These are phyloP conservation scores for Lathyrus aphaca DNA, from an alignment of 306 rosid species.

Conservation along the genomic window DNA sequence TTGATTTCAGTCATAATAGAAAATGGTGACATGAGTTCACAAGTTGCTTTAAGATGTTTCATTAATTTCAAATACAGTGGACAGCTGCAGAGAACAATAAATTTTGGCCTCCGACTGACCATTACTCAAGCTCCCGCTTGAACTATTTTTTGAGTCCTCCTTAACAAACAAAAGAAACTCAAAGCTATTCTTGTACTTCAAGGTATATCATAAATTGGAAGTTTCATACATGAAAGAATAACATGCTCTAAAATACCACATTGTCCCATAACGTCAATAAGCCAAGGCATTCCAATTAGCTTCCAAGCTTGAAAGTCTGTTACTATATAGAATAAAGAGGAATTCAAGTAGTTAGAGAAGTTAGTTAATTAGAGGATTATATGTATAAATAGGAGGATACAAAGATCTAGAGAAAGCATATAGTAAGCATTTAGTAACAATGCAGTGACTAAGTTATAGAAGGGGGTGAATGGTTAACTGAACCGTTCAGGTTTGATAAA, in stretches of 20 bases:
- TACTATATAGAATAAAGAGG: not conserved
- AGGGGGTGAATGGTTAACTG: not conserved
- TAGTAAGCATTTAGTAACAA: not conserved
- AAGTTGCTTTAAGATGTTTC: not conserved
- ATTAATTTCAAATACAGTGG: not conserved
- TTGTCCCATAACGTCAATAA: slow-evolving; percentile 78
- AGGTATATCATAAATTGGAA: slow-evolving; percentile 83
- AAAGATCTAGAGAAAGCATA: not conserved
- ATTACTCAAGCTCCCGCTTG: slow-evolving; percentile 63
- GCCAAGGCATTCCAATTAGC: slow-evolving; percentile 78
- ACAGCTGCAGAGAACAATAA: not conserved
- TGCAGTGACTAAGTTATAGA: not conserved
- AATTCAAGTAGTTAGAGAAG: not conserved
- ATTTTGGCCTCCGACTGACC: slow-evolving; percentile 47
- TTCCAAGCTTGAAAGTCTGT: slow-evolving; percentile 55
- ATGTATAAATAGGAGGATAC: not conserved
- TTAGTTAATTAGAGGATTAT: slow-evolving; percentile 2
- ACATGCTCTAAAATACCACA: slow-evolving; percentile 88
- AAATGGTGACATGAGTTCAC: not conserved
- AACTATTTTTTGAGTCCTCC: slow-evolving; percentile 61
- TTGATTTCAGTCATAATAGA: not conserved
- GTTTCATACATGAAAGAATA: slow-evolving; percentile 83
- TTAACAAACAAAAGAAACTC: slow-evolving; percentile 80
- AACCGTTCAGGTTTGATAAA: not conserved
- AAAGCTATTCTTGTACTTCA: slow-evolving; percentile 54